These are phyloP conservation scores for Trichocladium uniseriatum DNA, from an alignment of 495 filamentous ascomycete species.

Conservation along the genomic window DNA sequence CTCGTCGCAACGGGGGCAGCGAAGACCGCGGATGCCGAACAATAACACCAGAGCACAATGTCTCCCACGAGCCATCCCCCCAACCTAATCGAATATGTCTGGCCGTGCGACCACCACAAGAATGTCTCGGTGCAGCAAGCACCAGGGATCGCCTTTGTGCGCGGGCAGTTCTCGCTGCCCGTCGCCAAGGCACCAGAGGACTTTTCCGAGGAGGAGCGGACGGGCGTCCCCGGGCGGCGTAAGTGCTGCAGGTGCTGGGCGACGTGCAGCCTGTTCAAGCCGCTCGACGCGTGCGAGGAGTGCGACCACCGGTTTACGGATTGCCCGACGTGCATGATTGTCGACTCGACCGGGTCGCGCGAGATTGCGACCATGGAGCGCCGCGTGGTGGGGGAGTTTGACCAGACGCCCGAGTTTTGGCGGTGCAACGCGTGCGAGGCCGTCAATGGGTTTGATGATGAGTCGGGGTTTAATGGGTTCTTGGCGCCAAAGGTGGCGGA, in stretches of 20 bases:
- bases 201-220: constrained; percentile 13
- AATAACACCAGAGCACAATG: constrained; percentile 3
- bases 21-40: background rate
- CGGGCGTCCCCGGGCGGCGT: constrained; percentile 10
- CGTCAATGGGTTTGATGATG: constrained; percentile 13
- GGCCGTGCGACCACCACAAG: constrained; percentile 16
- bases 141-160: constrained; percentile 8
- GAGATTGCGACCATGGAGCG: constrained; percentile 13
- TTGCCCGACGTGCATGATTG: constrained; percentile 14
- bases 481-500: constrained; percentile 8
- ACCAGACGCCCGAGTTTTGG: constrained; percentile 18
- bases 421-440: constrained; percentile 12
- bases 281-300: constrained; percentile 7
- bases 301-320: constrained; percentile 12
- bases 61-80: constrained; percentile 1
- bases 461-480: constrained; percentile 10
- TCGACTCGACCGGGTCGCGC: constrained; percentile 10
- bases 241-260: constrained; percentile 17
- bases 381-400: constrained; percentile 13
- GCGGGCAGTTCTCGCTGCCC: constrained; percentile 10
- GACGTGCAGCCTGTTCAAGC: constrained; percentile 15
- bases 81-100: constrained; percentile 15
- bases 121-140: constrained; percentile 11
- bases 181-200: constrained; percentile 13
- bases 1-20: background rate